Evolutionary conservation across 495 filamentous ascomycete species (phyloP), one percentile per base, ranked within the genome.

Genomic region (Pyrenula aspistea): DNA sequence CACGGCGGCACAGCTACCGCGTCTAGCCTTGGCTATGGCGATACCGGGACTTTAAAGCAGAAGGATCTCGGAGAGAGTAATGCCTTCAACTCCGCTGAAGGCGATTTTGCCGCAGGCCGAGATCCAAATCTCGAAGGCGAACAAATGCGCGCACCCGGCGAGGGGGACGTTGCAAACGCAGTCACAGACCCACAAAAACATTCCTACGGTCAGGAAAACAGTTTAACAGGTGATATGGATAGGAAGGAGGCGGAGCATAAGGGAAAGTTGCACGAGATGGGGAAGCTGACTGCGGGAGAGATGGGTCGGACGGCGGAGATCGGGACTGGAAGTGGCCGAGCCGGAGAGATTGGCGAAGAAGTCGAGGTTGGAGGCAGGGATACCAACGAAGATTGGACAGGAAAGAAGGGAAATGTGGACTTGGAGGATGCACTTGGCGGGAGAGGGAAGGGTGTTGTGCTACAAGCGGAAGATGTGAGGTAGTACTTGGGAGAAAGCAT

Each of bases 121-220:
- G 31, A 42, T 15, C 31, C 31, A 15, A 42, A 42, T 42, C 59
- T 66, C 0, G 79, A 83, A 19, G 77, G 77, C 10, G 82, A 81
- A 2, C 75, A 83, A 58, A 80, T 84, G 73, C 69, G 73, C 22
- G 69, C 76, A 24, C 68, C 73, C 0, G 66, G 68, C 2, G 81
- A 84, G 56, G 82, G 80, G 2, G 69, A 78, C 22, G 77, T 84
- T 42, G 80, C 78, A 1, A 61, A 68, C 22, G 69, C 71, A 0
- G 77, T 81, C 1, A 58, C 72, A 55, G 62, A 71, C 0, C 73
- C 74, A 57, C 61, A 67, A 21, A 71, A 73, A 0, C 64, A 58
- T 21, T 62, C 64, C 0, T 70, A 67, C 47, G 73, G 69, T 19
- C 71, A 74, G 24, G 69, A 74, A 59, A 56, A 49, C 10, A 67